Percentiles rank a stretch among this genome's conserved stretches.
phyloP scores from a whole-genome alignment of 192 early-diverging fungal genomes.

The Backusella liffmaniae region DNA sequence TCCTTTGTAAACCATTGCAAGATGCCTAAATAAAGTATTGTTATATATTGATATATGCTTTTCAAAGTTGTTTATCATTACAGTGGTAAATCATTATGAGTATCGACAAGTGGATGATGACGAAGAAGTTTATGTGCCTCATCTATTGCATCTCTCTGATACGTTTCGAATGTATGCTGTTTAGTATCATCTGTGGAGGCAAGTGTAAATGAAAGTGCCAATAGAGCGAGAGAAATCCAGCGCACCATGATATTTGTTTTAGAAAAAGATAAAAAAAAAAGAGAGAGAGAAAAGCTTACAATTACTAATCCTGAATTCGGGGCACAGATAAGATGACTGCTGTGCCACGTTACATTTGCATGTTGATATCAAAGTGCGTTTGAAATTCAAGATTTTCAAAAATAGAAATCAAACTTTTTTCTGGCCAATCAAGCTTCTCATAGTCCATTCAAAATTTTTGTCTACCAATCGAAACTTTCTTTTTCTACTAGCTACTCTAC shows the following conservation, averaged over 20 bases:
- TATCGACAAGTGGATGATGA: conserved; percentile 29
- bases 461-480: no score
- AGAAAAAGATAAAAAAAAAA: neutral
- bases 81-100: conserved; percentile 35
- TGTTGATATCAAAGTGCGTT: neutral
- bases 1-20: conserved; percentile 20
- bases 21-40: neutral
- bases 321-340: neutral
- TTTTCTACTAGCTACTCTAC: no score
- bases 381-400: no score
- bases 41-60: no score
- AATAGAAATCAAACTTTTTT: no score
- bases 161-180: neutral
- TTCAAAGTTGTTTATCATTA: neutral
- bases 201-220: neutral
- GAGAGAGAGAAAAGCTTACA: neutral
- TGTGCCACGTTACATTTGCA: neutral
- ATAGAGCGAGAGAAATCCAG: neutral
- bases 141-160: neutral
- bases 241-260: neutral
- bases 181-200: neutral
- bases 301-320: neutral
- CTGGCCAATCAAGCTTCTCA: no score
- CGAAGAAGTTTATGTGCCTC: conserved; percentile 14
- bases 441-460: no score